Percentiles rank a stretch among this genome's conserved stretches.
These are phyloP conservation scores for Marasmius oreades DNA, from an alignment of 1,284 basidiomycete species.

Conservation along the genomic window DNA sequence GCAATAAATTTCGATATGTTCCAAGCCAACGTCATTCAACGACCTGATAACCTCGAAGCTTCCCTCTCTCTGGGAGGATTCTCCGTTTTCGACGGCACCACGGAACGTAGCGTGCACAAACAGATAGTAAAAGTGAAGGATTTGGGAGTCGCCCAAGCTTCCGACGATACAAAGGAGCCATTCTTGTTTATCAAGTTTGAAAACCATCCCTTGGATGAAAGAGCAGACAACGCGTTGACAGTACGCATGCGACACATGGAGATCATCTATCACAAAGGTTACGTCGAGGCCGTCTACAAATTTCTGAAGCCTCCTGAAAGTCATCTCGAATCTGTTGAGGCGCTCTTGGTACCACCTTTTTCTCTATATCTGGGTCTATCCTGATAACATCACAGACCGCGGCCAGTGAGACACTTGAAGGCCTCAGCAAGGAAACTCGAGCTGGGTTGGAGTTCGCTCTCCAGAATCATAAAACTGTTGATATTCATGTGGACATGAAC, in stretches of 20 bases:
- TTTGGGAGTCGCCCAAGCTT: neutral
- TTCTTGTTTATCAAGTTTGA: slow-evolving; percentile 96
- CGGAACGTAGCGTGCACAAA: slow-evolving; percentile 77
- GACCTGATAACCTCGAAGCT: slow-evolving; percentile 80
- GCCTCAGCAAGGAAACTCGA: slow-evolving; percentile 91
- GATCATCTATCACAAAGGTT: slow-evolving; percentile 94
- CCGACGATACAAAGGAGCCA: slow-evolving; percentile 51
- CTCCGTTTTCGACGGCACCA: slow-evolving; percentile 91
- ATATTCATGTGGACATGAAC: slow-evolving; percentile 94
- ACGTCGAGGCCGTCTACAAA: slow-evolving; percentile 87
- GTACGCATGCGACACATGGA: slow-evolving; percentile 96
- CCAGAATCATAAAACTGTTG: slow-evolving; percentile 92
- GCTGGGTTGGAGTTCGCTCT: slow-evolving; percentile 94
- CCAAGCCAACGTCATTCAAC: slow-evolving; percentile 81
- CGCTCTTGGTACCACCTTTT: slow-evolving; percentile 55
- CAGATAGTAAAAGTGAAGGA: slow-evolving; percentile 92
- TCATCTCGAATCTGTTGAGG: slow-evolving; percentile 94
- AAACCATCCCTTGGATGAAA: slow-evolving; percentile 88
- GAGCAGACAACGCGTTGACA: slow-evolving; percentile 89
- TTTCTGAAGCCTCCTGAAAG: slow-evolving; percentile 96
- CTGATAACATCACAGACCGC: slow-evolving; percentile 58
- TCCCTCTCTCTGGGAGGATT: slow-evolving; percentile 87
- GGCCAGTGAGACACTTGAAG: slow-evolving; percentile 93
- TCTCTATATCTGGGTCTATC: neutral
- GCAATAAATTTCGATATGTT: slow-evolving; percentile 90